Evolutionary conservation across 2,329 filamentous ascomycete genomes (phyloP).

Genomic region (Dactylellina cionopaga): DNA sequence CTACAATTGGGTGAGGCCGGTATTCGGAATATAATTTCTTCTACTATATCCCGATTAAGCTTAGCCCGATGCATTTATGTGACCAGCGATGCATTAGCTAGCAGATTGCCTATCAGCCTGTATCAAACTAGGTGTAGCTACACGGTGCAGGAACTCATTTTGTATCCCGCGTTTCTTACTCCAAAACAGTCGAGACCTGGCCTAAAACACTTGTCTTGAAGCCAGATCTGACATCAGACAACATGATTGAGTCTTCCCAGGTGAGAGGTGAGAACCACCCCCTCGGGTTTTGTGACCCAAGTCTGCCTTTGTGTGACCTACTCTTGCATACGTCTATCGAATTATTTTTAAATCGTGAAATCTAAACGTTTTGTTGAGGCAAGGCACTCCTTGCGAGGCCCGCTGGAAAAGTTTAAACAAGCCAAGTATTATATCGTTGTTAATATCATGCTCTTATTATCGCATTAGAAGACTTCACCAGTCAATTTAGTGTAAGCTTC

Average conservation of each 20-base stretch:
- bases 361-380: conserved; percentile 13
- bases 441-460: conserved; percentile 3
- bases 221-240: conserved; percentile 26
- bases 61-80: conserved; percentile 37
- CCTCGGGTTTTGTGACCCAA: conserved; percentile 48
- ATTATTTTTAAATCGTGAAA: conserved; percentile 46
- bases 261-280: conserved; percentile 24
- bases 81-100: conserved; percentile 36
- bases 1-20: conserved; percentile 30
- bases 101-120: conserved; percentile 46
- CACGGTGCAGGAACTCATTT: conserved; percentile 1
- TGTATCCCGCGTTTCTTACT: conserved; percentile 14
- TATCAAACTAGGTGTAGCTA: conserved; percentile 23
- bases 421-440: conserved; percentile 8
- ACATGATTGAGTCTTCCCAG: conserved; percentile 12
- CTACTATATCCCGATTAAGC: conserved; percentile 1
- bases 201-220: conserved; percentile 20
- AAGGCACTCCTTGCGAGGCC: conserved; percentile 17
- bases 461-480: conserved; percentile 59
- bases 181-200: conserved; percentile 7
- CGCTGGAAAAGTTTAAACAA: conserved; percentile 19
- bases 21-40: conserved; percentile 48
- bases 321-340: conserved; percentile 48
- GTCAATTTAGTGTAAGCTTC: conserved; percentile 79
- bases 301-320: conserved; percentile 27